A percentile compares a stretch with the other conserved stretches of the same genome.
These are phyloP conservation scores for Penicillium brasilianum DNA, from an alignment of 2,329 filamentous ascomycete species.

Conservation along the genomic window DNA sequence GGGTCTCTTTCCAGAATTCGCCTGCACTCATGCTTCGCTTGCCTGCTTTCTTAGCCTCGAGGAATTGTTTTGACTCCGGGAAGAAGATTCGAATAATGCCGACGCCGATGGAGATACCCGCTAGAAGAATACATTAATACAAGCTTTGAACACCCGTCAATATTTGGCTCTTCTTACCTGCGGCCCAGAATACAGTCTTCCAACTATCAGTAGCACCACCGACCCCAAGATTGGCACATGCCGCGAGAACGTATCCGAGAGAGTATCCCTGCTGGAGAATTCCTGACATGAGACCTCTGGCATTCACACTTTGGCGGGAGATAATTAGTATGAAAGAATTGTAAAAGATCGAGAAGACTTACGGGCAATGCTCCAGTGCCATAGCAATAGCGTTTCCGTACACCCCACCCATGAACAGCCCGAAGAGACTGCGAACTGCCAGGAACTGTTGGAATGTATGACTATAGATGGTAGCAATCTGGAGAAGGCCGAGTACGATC, in stretches of 20 bases:
- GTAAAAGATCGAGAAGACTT: conserved; percentile 5
- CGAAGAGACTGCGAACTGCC: conserved; percentile 74
- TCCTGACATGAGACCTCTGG: conserved; percentile 79
- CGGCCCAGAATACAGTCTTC: conserved; percentile 79
- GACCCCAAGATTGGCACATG: conserved; percentile 71
- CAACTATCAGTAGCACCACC: conserved; percentile 61
- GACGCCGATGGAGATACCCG: conserved; percentile 54
- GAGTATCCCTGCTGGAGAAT: conserved; percentile 83
- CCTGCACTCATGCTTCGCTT: conserved; percentile 53
- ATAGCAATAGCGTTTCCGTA: conserved; percentile 80
- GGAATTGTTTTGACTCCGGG: conserved; percentile 76
- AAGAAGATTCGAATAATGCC: conserved; percentile 70
- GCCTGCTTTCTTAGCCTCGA: conserved; percentile 68
- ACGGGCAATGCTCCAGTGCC: conserved; percentile 74
- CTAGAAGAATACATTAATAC: conserved; percentile 19
- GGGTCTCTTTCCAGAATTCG: conserved; percentile 72
- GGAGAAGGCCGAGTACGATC: conserved; percentile 70
- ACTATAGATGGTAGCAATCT: conserved; percentile 79
- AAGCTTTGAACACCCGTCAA: fast-evolving
- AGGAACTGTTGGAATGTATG: conserved; percentile 73
- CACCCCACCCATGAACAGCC: conserved; percentile 80
- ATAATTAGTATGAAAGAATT: neutral
- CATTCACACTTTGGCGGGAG: conserved; percentile 52
- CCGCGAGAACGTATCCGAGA: conserved; percentile 78
- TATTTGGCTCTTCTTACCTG: conserved; percentile 39